Evolutionary conservation across 108 stramenopile species (phyloP), one percentile per base, ranked within the genome.

Genomic region (Nannochloropsis gaditana): DNA sequence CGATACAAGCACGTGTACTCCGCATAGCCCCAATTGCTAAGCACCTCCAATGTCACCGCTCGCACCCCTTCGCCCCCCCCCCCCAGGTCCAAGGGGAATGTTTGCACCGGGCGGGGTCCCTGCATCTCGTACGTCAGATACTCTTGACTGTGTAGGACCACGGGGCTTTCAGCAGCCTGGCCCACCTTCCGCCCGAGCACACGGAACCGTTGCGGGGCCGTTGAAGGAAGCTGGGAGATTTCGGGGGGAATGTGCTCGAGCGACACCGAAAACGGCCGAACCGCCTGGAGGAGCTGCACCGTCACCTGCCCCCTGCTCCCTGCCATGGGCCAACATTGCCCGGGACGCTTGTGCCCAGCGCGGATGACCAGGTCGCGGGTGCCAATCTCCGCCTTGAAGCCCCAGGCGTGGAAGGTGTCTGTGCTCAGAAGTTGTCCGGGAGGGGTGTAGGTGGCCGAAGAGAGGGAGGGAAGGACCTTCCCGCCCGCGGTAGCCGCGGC

Each of bases 1-100:
- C 89, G 87, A 45, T 90, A 90, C 31, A 90, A 81, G 45, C 89
- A 90, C 41, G 89, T 90, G 83, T 83, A 90, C 45, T 83, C 87
- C 4, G 19, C 45, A 11, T 85, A 41, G 45, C 89, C 89, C 84
- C 88, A 83, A 45, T 90, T 90, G 82, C 44, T 45, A 21, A 80
- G 41, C 44, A 90, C 87, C 41, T 83, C 44, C 42, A 90, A 82
- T 5, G 86, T 85, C 21, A 88, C 87, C 43, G 42, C 44, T 2
- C n/a, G 5, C 43, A 84, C 80, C 42, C 50, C 45, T 84, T 50
- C 41, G 9, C 31, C 45, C 41, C 15, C 42, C 42, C 42, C 81
- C 41, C 83, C 44, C 15, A 41, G 86, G 85, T 86, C 85, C 44
- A 82, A 80, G 21, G 41, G 83, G 82, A 44, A 41, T 9, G 44